Evolutionary conservation across 257 asterid species (phyloP), one percentile per base, ranked within the genome.

Genomic region (Solanum clarkiae): DNA sequence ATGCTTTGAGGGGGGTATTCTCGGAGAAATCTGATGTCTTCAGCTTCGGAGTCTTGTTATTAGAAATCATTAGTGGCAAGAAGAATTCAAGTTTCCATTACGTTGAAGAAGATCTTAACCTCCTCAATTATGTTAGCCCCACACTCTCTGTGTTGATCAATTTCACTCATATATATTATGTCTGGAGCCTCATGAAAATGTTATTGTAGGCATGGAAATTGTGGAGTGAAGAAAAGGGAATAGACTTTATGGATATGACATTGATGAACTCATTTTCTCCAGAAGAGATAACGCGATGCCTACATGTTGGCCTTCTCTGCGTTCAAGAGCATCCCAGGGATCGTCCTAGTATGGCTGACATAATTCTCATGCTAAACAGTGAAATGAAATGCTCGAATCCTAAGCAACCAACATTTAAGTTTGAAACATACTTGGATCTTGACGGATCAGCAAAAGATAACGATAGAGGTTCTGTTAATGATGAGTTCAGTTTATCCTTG

Each of bases 341-440:
- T 42, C 63, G 86, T 40, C 86, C 86, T 9, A 71, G 72, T 6
- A 72, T 72, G 86, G 63, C 74, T 71, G 80, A 17, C 45, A 51
- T 82, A 62, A 66, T 82, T 63, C 74, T 82, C 53, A 82, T 82
- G 49, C 44, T 89, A 4, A 83, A 85, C 80, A 83, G 87, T 13
- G 90, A 85, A 83, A 87, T 83, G 60, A 62, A 81, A 40, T 72
- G 85, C 65, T 80, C 87, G 47, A 65, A 8, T 51, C 90, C 90
- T 65, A 53, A 53, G 29, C 84, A 86, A 49, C 87, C 87, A 3
- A 81, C 80, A 68, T 86, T 86, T 47, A 84, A 82, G 10, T 63
- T 83, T 32, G 80, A 86, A 51, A 80, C 69, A 20, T 57, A 65
- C 68, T 45, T 86, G 86, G 80, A 84, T 14, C 26, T 44, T 5